phyloP scores from a whole-genome alignment of 169 alveolate species.

The Cryptosporidium meleagridis region DNA sequence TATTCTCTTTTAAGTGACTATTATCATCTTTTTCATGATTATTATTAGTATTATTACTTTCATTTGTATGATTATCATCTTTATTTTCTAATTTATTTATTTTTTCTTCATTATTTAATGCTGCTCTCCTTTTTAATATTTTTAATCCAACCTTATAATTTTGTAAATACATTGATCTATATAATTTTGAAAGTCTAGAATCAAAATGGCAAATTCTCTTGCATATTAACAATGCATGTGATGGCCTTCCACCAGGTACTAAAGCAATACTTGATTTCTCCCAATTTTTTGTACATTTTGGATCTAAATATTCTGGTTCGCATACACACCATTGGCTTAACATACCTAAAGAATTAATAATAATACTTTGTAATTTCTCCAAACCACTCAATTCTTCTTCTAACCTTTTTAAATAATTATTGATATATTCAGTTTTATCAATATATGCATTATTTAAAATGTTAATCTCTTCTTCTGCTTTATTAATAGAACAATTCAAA shows the following conservation, averaged over 20 bases:
- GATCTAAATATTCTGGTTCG: constrained; percentile 48
- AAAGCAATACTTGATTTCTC: constrained; percentile 39
- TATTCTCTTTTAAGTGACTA: background rate
- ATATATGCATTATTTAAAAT: constrained; percentile 3
- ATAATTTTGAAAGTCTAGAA: constrained; percentile 26
- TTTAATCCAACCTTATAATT: constrained; percentile 34
- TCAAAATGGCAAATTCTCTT: constrained; percentile 58
- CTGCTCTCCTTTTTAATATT: constrained; percentile 29
- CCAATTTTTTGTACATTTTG: constrained; percentile 55
- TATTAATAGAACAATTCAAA: background rate
- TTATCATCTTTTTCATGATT: background rate
- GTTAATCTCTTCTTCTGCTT: constrained; percentile 16
- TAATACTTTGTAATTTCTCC: constrained; percentile 21
- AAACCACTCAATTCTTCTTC: constrained; percentile 7
- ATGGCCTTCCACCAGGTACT: constrained; percentile 61
- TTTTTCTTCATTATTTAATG: background rate
- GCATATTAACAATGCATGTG: constrained; percentile 60
- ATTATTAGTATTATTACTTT: background rate
- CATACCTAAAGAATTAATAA: constrained; percentile 66
- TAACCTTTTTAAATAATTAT: background rate
- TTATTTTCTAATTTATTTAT: background rate
- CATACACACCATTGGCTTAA: constrained; percentile 72
- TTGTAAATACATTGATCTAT: constrained; percentile 43
- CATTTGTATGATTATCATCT: background rate
- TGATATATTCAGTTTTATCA: background rate